Evolutionary conservation across 2,329 filamentous ascomycete species (phyloP).

Genomic region (Sclerotinia subarctica): DNA sequence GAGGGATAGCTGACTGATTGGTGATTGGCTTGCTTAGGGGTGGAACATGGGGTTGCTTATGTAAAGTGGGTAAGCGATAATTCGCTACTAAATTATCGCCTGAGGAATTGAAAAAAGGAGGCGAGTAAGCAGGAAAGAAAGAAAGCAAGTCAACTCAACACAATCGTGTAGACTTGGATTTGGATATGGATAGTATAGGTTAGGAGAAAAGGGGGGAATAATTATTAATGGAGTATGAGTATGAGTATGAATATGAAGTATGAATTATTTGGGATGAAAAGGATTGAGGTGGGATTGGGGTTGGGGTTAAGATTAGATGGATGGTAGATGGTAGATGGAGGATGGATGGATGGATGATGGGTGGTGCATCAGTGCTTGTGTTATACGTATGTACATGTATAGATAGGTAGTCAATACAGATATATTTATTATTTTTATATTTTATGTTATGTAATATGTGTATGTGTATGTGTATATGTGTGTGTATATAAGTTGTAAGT

Average conservation of each 20-base stretch:
- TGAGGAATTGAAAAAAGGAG: neutral
- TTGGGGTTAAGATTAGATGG: too few relatives aligned
- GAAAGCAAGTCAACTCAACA: neutral
- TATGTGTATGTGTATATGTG: too few relatives aligned
- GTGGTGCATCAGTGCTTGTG: too few relatives aligned
- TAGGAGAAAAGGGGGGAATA: constrained; percentile 4
- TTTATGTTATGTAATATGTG: too few relatives aligned
- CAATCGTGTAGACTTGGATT: neutral
- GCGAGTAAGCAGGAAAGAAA: neutral
- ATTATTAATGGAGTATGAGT: constrained; percentile 7
- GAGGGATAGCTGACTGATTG: neutral
- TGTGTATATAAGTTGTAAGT: too few relatives aligned
- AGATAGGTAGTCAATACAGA: too few relatives aligned
- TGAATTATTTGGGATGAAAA: too few relatives aligned
- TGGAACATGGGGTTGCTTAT: neutral
- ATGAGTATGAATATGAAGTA: neutral
- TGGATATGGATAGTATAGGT: constrained; percentile 16
- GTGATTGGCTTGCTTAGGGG: neutral
- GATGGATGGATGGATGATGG: too few relatives aligned
- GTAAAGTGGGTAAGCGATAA: neutral
- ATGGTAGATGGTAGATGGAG: too few relatives aligned
- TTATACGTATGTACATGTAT: too few relatives aligned
- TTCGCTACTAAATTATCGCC: neutral
- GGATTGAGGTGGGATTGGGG: too few relatives aligned
- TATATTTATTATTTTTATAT: too few relatives aligned